Percentiles rank a stretch among this genome's conserved stretches.
Evolutionary conservation across 441 rosid species (phyloP).

Genomic region (Rhodomyrtus psidioides): DNA sequence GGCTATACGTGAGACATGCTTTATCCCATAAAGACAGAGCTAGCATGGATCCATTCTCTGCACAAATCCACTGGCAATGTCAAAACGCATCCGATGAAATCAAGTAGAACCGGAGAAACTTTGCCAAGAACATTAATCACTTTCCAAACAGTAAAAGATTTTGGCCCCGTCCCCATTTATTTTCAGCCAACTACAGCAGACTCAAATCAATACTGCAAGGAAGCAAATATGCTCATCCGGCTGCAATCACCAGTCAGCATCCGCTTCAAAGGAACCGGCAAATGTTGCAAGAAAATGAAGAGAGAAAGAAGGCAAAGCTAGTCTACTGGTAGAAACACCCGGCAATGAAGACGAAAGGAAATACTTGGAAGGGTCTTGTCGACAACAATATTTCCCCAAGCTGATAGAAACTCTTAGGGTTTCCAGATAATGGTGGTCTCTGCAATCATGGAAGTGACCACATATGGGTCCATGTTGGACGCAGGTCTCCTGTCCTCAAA

Average conservation of each 20-base stretch:
- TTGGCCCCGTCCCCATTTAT: not conserved
- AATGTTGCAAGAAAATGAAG: not conserved
- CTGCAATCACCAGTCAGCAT: not conserved
- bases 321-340: not conserved
- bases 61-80: not conserved
- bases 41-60: too few relatives aligned
- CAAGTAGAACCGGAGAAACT: not conserved
- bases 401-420: not conserved
- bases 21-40: not conserved
- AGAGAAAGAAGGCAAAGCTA: not conserved
- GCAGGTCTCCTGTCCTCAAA: constrained; percentile 4
- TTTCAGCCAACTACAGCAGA: not conserved
- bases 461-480: not conserved
- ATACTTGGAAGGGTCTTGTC: not conserved
- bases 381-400: not conserved
- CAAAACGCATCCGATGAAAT: not conserved
- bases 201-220: not conserved
- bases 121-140: not conserved
- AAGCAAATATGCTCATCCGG: not conserved
- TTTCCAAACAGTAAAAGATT: not conserved
- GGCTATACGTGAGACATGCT: not conserved
- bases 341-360: not conserved
- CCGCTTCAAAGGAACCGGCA: not conserved
- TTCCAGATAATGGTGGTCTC: not conserved
- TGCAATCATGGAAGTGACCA: not conserved